Conservation (phyloP, 1,284 basidiomycete species). For the Erythrobasidium hasegawianum region DNA sequence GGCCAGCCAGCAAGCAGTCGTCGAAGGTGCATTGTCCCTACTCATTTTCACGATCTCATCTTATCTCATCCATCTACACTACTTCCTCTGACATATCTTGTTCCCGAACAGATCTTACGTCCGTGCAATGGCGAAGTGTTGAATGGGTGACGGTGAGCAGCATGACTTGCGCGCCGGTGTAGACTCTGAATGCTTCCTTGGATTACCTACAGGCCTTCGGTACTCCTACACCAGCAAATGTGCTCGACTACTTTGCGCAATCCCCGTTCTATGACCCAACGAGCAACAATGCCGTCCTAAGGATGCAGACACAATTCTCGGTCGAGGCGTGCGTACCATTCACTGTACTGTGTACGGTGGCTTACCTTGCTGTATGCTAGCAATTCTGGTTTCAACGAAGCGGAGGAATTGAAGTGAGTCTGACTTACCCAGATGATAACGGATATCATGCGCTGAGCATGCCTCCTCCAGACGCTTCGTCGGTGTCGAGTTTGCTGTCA, state of each 20-base stretch:
- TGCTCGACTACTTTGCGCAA: constrained; percentile 76
- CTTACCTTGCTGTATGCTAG: not conserved
- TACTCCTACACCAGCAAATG: constrained; percentile 52
- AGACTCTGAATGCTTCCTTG: too few species aligned
- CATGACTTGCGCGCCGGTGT: too few species aligned
- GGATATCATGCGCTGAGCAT: not conserved
- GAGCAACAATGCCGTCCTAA: constrained; percentile 78
- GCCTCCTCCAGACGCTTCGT: constrained; percentile 67
- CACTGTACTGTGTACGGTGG: not conserved
- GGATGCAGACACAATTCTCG: constrained; percentile 68
- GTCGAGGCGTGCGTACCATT: constrained; percentile 4
- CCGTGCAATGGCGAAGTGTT: constrained; percentile 34
- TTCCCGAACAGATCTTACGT: constrained; percentile 18
- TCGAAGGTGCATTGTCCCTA: too few species aligned
- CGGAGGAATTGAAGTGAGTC: constrained; percentile 70
- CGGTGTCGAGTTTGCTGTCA: constrained; percentile 76
- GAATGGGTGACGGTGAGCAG: constrained; percentile 31
- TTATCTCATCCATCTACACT: not conserved
- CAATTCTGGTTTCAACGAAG: constrained; percentile 59
- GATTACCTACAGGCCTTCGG: constrained; percentile 35
- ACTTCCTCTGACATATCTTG: not conserved
- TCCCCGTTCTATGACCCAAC: constrained; percentile 87
- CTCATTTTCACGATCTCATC: too few species aligned
- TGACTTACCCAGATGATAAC: too few species aligned
- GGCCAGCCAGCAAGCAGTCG: too few species aligned